Evolutionary conservation across 2,329 filamentous ascomycete species (phyloP), one percentile per base, ranked within the genome.

Genomic region (Ambrosiella cleistominuta): DNA sequence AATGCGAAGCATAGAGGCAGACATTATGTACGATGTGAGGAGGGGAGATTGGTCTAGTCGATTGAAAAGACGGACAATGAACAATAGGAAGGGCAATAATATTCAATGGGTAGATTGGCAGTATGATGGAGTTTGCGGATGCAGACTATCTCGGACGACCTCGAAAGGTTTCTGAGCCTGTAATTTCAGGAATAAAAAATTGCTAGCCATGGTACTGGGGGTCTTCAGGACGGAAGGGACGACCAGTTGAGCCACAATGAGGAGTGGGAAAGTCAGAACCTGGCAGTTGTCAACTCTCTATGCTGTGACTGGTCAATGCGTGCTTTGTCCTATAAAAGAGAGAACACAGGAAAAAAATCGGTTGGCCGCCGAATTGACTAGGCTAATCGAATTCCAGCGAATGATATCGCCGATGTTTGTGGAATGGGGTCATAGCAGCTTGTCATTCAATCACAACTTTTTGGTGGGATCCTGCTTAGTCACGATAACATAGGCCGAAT

Each of bases 1-100:
- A 68, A 83, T 72, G 69, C 86, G 84, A 73, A 89, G 75, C 68
- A 89, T 71, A 64, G 79, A 73, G 66, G 84, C 82, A 70, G 81
- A 79, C 80, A 85, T 86, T 72, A 62, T 63, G 61, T 61, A 58
- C 57, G 17, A 15, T n/a, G 17, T 54, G 15, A 13, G 53, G 58
- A 55, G 57, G 57, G 66, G 68, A 66, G 65, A 57, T 61, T 38
- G 42, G 19, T 57, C 44, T 50, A n/a, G 39, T 57, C 45, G 44
- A 27, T 17, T 57, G 44, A 27, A 13, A 54, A 49, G 55, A 57
- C 35, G 37, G 40, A 40, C 35, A 51, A 40, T 19, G 27, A 45
- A 40, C 45, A 57, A 40, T 50, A 36, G 55, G 55, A 57, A 19
- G 53, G 53, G 53, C 53, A 45, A 19, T 44, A 55, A 36, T 55